These are phyloP conservation scores for Leccinum pachyderme DNA, from an alignment of 1,284 basidiomycete genomes.

Conservation along the genomic window DNA sequence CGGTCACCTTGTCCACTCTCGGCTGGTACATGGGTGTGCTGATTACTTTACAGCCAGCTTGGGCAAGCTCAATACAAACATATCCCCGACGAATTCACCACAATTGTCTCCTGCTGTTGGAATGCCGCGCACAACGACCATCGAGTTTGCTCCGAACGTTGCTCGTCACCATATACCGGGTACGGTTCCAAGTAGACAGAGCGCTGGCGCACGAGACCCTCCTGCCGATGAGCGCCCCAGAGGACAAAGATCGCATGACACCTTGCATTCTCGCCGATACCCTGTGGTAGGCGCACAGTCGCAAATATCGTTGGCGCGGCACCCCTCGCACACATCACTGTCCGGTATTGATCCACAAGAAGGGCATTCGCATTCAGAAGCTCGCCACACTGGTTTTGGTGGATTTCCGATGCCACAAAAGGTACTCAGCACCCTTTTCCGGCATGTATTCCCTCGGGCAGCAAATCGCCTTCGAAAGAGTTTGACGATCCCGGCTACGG, in stretches of 20 bases:
- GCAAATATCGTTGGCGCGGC: slow-evolving; percentile 13
- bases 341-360: slow-evolving; percentile 24
- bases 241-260: slow-evolving; percentile 7
- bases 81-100: slow-evolving; percentile 17
- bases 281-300: slow-evolving; percentile 9
- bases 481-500: slow-evolving; percentile 71
- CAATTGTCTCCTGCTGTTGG: slow-evolving; percentile 5
- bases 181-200: slow-evolving; percentile 3
- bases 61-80: slow-evolving; percentile 36
- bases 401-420: slow-evolving; percentile 86
- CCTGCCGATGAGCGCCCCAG: slow-evolving; percentile 4
- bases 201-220: background rate
- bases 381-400: slow-evolving; percentile 62
- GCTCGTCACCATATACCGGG: slow-evolving; percentile 22
- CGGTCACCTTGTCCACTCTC: slow-evolving; percentile 3
- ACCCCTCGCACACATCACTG: slow-evolving; percentile 14
- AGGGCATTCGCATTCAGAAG: slow-evolving; percentile 17
- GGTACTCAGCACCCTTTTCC: slow-evolving; percentile 48
- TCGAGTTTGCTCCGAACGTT: slow-evolving; percentile 46
- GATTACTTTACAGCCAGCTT: slow-evolving; percentile 17
- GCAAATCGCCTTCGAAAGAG: slow-evolving; percentile 55
- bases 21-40: slow-evolving; percentile 1
- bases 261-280: slow-evolving; percentile 15
- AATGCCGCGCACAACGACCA: slow-evolving; percentile 51
- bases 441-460: slow-evolving; percentile 56